Base-by-base conservation (phyloP, 768 basidiomycete genomes). In the Pulveroboletus sp. region DNA sequence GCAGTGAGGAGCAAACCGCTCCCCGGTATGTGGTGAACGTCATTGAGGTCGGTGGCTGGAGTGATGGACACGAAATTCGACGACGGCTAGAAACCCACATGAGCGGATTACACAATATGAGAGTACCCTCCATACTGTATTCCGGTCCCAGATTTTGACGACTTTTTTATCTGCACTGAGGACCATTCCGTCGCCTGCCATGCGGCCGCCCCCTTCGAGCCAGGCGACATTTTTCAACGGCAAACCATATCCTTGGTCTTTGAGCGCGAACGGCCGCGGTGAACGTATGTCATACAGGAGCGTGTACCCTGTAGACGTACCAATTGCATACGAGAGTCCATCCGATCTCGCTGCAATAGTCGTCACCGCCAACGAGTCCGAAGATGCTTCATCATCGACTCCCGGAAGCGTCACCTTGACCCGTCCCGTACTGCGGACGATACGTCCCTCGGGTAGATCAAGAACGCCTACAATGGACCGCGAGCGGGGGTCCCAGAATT, bases 221-320 rank as follows among this genome's bases (percentile, higher is more conserved):
- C 96, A 99, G 14, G 76, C 66, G 4, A 98, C 80, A 44, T 76
- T 84, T 66, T 87, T 88, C 30, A 99, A 76, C 0, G 94, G 87
- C 39, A 97, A 70, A 1, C 95, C 95, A 58, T 98, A 98, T 0
- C 96, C 96, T 69, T 98, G 96, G 63, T 99, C 96, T 63, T 99
- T 98, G 53, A 83, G 64, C 1, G 91, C 93, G 58, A 88, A 93
- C 21, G 91, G 85, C 35, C 77, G 78, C 5, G 84, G 78, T 8
- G 89, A 83, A 39, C 96, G 86, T 59, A 99, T 81, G 64, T 99
- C 96, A 66, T 98, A 99, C 13, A 99, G 74, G 5, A 98, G 71
- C 0, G 92, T 93, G 63, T 98, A 93, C 0, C 96, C 96, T 0
- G 93, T 91, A 8, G 90, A 93, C 2, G 95, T 97, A 13, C 95